phyloP scores from a whole-genome alignment of 2,329 filamentous ascomycete species.

The Arthroderma uncinatum region DNA sequence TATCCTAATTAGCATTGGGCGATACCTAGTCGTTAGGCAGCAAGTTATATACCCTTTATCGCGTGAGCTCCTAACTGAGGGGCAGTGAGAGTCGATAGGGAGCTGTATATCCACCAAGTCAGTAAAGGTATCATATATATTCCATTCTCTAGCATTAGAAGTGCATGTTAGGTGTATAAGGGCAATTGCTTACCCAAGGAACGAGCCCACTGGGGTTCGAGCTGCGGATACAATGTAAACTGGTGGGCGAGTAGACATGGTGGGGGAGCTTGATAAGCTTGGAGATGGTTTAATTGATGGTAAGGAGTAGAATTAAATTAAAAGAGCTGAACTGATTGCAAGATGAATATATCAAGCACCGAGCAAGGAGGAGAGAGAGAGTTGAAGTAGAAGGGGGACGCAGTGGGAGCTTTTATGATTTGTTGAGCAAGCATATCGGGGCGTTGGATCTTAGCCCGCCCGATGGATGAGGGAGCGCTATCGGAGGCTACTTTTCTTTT shows the following conservation, averaged over 20 bases:
- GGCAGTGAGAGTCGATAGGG: constrained; percentile 76
- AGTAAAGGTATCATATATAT: background rate
- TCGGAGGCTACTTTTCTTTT: background rate
- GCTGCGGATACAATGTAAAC: constrained; percentile 94
- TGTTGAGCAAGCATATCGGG: background rate
- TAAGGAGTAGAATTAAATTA: background rate
- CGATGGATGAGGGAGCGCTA: background rate
- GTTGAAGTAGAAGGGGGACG: background rate
- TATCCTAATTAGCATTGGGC: background rate
- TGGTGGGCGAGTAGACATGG: constrained; percentile 54
- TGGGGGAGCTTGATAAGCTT: background rate
- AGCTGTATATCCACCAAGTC: constrained; percentile 42
- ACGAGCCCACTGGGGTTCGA: constrained; percentile 85
- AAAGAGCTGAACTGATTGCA: background rate
- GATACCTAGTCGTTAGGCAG: background rate
- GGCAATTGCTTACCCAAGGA: constrained; percentile 63
- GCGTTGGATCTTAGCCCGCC: background rate
- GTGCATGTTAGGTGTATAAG: background rate
- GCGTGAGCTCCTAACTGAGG: constrained; percentile 79
- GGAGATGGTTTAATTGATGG: no score
- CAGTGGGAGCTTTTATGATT: constrained; percentile 1
- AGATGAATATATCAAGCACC: background rate
- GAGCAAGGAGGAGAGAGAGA: background rate
- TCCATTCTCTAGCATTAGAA: background rate
- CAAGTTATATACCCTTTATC: constrained; percentile 62